Percentiles rank a stretch among this genome's conserved stretches.
These are phyloP conservation scores for Leccinum subtestaceum DNA, from an alignment of 768 basidiomycete genomes.

Conservation along the genomic window DNA sequence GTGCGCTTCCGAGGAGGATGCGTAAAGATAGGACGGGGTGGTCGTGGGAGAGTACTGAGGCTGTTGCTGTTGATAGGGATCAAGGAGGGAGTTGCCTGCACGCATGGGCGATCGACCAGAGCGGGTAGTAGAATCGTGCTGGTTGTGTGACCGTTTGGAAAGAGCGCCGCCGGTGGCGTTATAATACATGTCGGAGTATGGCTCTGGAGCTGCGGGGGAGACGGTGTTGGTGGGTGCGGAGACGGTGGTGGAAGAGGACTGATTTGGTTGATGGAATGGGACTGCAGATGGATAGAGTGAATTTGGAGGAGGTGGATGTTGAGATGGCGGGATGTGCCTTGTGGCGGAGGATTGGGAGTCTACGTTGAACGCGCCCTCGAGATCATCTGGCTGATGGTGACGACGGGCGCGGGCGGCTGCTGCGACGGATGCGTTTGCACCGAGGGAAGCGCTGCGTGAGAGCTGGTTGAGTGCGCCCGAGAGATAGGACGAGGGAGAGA, in stretches of 20 bases:
- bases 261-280: conserved; percentile 50
- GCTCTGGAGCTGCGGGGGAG: conserved; percentile 33
- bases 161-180: conserved; percentile 45
- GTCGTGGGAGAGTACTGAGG: conserved; percentile 57
- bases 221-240: conserved; percentile 33
- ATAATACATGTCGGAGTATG: conserved; percentile 62
- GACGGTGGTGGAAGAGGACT: neutral
- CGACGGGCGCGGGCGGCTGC: conserved; percentile 51
- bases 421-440: conserved; percentile 42
- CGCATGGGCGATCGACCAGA: conserved; percentile 63
- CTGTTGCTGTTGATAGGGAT: conserved; percentile 72
- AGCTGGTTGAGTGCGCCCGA: conserved; percentile 52
- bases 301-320: conserved; percentile 36
- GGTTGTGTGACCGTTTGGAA: conserved; percentile 55
- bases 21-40: conserved; percentile 45
- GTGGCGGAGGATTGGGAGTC: conserved; percentile 27
- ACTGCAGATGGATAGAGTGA: conserved; percentile 60
- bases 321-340: conserved; percentile 30
- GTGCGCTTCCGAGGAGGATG: conserved; percentile 35
- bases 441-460: conserved; percentile 66
- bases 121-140: conserved; percentile 52
- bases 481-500: conserved; percentile 47
- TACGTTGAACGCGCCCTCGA: conserved; percentile 51
- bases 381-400: conserved; percentile 68
- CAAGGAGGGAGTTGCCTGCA: conserved; percentile 52